phyloP scores from a whole-genome alignment of 1,284 basidiomycete genomes.

The Leccinum fuscescens region DNA sequence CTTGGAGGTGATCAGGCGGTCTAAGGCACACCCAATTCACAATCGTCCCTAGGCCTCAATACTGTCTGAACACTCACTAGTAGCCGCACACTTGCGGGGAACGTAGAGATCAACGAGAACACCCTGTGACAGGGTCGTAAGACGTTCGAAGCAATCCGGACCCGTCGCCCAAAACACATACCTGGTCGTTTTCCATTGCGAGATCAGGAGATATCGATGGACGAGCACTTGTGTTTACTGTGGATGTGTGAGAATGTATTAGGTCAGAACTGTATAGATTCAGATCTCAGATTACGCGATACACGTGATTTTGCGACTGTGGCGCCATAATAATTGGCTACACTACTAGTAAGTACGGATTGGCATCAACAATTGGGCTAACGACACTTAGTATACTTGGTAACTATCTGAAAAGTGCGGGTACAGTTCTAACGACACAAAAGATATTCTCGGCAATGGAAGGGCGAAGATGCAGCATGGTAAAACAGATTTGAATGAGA shows the following conservation, averaged over 20 bases:
- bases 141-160: neutral
- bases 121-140: conserved; percentile 55
- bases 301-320: neutral
- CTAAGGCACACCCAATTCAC: conserved; percentile 38
- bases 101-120: conserved; percentile 99
- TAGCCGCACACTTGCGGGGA: conserved; percentile 98
- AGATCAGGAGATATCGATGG: conserved; percentile 13
- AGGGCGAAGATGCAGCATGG: conserved; percentile 4
- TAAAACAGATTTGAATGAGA: conserved; percentile 9
- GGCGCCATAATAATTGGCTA: too few species aligned
- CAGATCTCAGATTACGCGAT: neutral
- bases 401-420: conserved; percentile 1
- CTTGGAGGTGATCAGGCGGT: conserved; percentile 97
- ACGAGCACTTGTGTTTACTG: neutral
- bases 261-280: conserved; percentile 33
- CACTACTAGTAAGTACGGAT: neutral
- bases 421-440: conserved; percentile 5
- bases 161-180: conserved; percentile 32
- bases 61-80: conserved; percentile 59
- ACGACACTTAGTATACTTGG: neutral
- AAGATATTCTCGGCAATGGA: neutral
- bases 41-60: conserved; percentile 3
- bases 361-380: conserved; percentile 4
- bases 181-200: conserved; percentile 81
- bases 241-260: conserved; percentile 28